Evolutionary conservation across 2,329 filamentous ascomycete genomes (phyloP).

Genomic region (Colletotrichum karsti): DNA sequence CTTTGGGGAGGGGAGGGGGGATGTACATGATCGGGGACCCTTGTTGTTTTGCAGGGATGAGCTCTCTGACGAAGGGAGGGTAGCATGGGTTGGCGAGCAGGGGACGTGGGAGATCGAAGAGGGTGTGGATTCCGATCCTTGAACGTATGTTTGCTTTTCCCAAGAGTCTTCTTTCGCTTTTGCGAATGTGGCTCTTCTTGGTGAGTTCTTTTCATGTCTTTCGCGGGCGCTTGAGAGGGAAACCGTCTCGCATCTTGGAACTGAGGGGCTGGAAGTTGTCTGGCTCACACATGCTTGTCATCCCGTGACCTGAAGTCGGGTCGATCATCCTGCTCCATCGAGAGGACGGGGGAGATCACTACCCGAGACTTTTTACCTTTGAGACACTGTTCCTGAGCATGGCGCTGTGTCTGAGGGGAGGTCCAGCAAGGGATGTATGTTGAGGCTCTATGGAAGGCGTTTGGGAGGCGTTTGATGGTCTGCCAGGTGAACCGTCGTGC

Average conservation of each 20-base stretch:
- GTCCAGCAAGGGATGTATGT: constrained; percentile 13
- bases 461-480: background rate
- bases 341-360: background rate
- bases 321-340: background rate
- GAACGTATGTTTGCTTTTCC: constrained; percentile 13
- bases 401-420: background rate
- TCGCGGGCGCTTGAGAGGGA: background rate
- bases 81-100: background rate
- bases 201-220: background rate
- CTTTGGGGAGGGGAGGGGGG: background rate
- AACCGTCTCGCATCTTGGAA: background rate
- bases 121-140: background rate
- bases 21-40: background rate
- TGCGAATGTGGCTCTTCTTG: background rate
- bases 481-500: background rate
- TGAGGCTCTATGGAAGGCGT: constrained; percentile 7
- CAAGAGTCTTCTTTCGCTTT: background rate
- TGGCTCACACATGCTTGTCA: constrained; percentile 2
- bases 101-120: background rate
- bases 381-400: background rate
- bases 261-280: background rate
- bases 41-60: constrained; percentile 1
- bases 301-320: background rate
- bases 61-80: background rate
- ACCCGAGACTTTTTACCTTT: background rate